Evolutionary conservation across 2,329 filamentous ascomycete genomes (phyloP), one percentile per base, ranked within the genome.

Genomic region (Orbilia brochopaga): DNA sequence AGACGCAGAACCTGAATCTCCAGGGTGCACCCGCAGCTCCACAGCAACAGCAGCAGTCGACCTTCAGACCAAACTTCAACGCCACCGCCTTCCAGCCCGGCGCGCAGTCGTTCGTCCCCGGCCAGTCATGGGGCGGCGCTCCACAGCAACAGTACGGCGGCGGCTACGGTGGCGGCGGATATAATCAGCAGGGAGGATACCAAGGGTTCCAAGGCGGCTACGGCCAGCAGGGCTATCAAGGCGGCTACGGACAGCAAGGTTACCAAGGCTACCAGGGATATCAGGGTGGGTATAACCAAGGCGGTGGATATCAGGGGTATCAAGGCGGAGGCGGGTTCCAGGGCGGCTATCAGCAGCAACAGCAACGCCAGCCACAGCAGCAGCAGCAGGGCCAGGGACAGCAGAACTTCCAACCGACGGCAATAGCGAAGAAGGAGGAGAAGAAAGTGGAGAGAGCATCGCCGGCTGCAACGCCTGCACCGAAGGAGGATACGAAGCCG

Each of bases 11-110:
- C 77, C 53, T 75, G 37, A 86, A 86, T 79, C 86, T 96, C 80
- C 86, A 90, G 74, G 87, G 87, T 77, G 92, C 83, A 82, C 90
- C 40, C 86, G 79, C 85, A 92, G 80, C 91, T 91, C 80, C 79
- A 92, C 90, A 89, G 79, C 82, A 83, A 59, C 80, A 81, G 74
- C 75, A 75, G 37, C 77, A 81, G 75, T 32, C 35, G 15, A 21
- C 30, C 19, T 75, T 76, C 62, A 75, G 75, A 44, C 75, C 76
- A 30, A 73, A 73, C 30, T 75, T 74, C 64, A 79, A 78, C 76
- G 82, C 81, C 11, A 80, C 82, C 19, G 78, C 82, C 17, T 92
- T 92, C 83, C 84, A 83, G 10, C 87, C 88, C 11, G 87, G 86
- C 69, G 87, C 86, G 66, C 82, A 86, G 69, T 84, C 88, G 19